Percentiles rank a stretch among this genome's conserved stretches.
These are phyloP conservation scores for Fusarium gaditjirri DNA, from an alignment of 2,329 filamentous ascomycete genomes.

Conservation along the genomic window DNA sequence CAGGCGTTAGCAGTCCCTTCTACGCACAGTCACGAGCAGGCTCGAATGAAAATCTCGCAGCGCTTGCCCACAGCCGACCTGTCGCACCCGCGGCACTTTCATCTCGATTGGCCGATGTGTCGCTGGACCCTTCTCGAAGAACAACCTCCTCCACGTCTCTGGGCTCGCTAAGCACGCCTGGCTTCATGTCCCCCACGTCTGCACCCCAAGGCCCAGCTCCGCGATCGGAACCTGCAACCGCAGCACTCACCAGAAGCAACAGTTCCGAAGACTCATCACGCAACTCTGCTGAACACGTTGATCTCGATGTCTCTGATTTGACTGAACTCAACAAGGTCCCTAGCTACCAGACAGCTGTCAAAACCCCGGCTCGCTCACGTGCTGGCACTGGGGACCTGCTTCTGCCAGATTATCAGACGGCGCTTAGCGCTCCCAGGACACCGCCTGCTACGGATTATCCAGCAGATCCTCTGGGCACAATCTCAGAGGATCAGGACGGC, in stretches of 20 bases:
- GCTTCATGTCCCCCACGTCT: constrained; percentile 57
- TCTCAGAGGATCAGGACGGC: constrained; percentile 47
- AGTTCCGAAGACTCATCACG: constrained; percentile 64
- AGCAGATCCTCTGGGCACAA: constrained; percentile 46
- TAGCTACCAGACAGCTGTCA: constrained; percentile 80
- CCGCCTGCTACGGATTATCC: constrained; percentile 52
- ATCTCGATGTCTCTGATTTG: constrained; percentile 69
- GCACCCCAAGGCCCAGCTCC: constrained; percentile 49
- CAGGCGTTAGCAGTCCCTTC: constrained; percentile 84
- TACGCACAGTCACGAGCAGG: constrained; percentile 76
- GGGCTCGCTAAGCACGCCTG: constrained; percentile 56
- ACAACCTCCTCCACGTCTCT: constrained; percentile 60
- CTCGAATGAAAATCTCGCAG: constrained; percentile 81
- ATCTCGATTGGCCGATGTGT: constrained; percentile 77
- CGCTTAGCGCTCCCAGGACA: constrained; percentile 63
- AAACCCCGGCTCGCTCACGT: constrained; percentile 67
- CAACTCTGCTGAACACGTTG: constrained; percentile 66
- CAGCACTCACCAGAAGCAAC: constrained; percentile 63
- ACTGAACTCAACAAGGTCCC: constrained; percentile 77
- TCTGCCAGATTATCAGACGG: constrained; percentile 75
- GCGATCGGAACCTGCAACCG: constrained; percentile 57
- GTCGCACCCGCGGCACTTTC: constrained; percentile 65
- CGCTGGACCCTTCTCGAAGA: constrained; percentile 59
- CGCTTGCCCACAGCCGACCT: constrained; percentile 52
- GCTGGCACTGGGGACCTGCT: constrained; percentile 59